phyloP scores from a whole-genome alignment of 805 yeast species.

The Candida incommunis region DNA sequence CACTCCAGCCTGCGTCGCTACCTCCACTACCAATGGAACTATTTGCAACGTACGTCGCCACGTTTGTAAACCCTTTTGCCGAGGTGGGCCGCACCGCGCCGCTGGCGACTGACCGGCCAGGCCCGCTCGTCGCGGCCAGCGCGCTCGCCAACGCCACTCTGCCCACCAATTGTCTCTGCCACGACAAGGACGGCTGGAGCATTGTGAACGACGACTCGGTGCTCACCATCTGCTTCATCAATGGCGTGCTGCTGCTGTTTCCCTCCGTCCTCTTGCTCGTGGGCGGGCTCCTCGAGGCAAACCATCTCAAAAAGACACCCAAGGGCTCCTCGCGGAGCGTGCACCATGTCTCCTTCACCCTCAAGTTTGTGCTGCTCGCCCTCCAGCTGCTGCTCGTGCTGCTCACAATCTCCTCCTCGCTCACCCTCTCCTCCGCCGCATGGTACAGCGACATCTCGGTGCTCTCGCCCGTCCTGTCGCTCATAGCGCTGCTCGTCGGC shows the following conservation, averaged over 20 bases:
- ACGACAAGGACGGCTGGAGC: background rate
- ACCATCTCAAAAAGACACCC: slow-evolving; percentile 10
- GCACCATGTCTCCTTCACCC: slow-evolving; percentile 12
- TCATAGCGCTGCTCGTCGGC: slow-evolving; percentile 36
- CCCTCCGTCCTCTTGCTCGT: slow-evolving; percentile 18
- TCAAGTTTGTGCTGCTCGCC: slow-evolving; percentile 10
- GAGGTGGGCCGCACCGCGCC: background rate
- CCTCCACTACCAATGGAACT: no score
- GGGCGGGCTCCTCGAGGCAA: slow-evolving; percentile 17
- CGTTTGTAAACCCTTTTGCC: background rate
- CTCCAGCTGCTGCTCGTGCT: slow-evolving; percentile 10
- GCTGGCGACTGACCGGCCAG: background rate
- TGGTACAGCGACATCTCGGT: slow-evolving; percentile 19
- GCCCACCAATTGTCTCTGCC: slow-evolving; percentile 8
- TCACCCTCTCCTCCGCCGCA: slow-evolving; percentile 9
- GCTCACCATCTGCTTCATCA: slow-evolving; percentile 26
- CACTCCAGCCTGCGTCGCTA: no score
- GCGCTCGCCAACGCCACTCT: slow-evolving; percentile 1
- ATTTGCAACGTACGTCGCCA: background rate
- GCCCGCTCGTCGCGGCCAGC: no score
- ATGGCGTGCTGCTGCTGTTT: slow-evolving; percentile 20
- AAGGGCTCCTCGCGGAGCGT: slow-evolving; percentile 12
- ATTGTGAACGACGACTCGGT: slow-evolving; percentile 9
- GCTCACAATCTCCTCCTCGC: slow-evolving; percentile 5
- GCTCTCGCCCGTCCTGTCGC: slow-evolving; percentile 25